phyloP scores from a whole-genome alignment of 2,329 filamentous ascomycete species.

The Phoma sp. region DNA sequence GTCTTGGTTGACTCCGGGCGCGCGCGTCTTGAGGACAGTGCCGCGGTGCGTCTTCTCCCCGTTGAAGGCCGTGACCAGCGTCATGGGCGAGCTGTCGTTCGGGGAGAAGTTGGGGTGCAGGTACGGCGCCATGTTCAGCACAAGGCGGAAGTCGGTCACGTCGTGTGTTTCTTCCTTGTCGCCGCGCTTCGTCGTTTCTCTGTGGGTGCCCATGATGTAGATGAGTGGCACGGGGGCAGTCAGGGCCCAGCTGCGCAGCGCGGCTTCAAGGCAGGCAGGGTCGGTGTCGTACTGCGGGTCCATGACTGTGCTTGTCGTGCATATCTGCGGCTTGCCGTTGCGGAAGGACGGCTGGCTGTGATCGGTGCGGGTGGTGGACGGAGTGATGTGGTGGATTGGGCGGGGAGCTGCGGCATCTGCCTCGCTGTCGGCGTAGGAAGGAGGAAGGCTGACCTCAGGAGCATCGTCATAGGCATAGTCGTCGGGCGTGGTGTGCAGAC shows the following conservation, averaged over 20 bases:
- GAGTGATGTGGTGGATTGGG: slow-evolving; percentile 35
- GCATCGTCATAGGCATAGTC: slow-evolving; percentile 48
- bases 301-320: slow-evolving; percentile 34
- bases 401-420: slow-evolving; percentile 20
- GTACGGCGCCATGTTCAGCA: slow-evolving; percentile 42
- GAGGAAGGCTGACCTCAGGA: slow-evolving; percentile 41
- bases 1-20: slow-evolving; percentile 53
- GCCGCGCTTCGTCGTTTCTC: slow-evolving; percentile 40
- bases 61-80: slow-evolving; percentile 58
- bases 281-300: slow-evolving; percentile 42
- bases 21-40: slow-evolving; percentile 61
- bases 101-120: slow-evolving; percentile 29
- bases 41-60: slow-evolving; percentile 69
- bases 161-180: slow-evolving; percentile 46
- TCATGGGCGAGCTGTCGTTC: slow-evolving; percentile 32
- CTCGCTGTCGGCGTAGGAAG: slow-evolving; percentile 46
- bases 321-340: slow-evolving; percentile 37
- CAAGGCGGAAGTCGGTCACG: slow-evolving; percentile 47
- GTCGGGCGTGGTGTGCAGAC: slow-evolving; percentile 48
- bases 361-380: slow-evolving; percentile 35
- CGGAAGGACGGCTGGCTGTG: slow-evolving; percentile 32
- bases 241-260: slow-evolving; percentile 33
- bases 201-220: slow-evolving; percentile 48
- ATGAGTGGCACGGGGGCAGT: slow-evolving; percentile 42
- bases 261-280: slow-evolving; percentile 39